A percentile compares a stretch with the other conserved stretches of the same genome.
Evolutionary conservation across 345 rosid genomes (phyloP).

Genomic region (Ceriops zippeliana): DNA sequence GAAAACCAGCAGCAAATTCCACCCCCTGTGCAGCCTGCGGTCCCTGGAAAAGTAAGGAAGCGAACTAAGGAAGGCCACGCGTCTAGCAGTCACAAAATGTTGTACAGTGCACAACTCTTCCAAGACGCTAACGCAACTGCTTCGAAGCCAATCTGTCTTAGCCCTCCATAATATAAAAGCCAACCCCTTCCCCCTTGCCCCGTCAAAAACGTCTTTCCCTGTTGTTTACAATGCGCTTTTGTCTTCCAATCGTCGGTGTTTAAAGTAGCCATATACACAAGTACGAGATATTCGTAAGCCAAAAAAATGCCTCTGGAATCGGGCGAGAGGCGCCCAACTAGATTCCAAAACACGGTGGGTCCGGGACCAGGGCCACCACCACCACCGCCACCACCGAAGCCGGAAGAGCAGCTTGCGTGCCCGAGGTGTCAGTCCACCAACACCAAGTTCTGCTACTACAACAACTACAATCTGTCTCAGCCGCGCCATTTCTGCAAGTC

Average conservation of each 20-base stretch:
- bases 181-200: no score
- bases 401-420: conserved; percentile 42
- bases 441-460: conserved; percentile 71
- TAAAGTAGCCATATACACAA: no score
- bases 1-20: no score
- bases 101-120: background rate
- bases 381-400: conserved; percentile 26
- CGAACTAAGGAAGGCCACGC: conserved; percentile 8
- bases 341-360: conserved; percentile 14
- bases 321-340: conserved; percentile 18
- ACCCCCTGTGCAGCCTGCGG: no score
- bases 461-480: conserved; percentile 63
- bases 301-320: conserved; percentile 36
- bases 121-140: no score
- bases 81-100: conserved; percentile 6
- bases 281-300: no score
- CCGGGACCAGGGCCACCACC: conserved; percentile 17
- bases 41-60: background rate
- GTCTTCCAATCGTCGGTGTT: no score
- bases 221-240: no score
- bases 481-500: conserved; percentile 69
- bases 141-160: no score
- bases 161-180: no score
- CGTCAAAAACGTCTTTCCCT: no score
- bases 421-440: conserved; percentile 52